These are phyloP conservation scores for Lactarius quietus DNA, from an alignment of 768 basidiomycete genomes.

Conservation along the genomic window DNA sequence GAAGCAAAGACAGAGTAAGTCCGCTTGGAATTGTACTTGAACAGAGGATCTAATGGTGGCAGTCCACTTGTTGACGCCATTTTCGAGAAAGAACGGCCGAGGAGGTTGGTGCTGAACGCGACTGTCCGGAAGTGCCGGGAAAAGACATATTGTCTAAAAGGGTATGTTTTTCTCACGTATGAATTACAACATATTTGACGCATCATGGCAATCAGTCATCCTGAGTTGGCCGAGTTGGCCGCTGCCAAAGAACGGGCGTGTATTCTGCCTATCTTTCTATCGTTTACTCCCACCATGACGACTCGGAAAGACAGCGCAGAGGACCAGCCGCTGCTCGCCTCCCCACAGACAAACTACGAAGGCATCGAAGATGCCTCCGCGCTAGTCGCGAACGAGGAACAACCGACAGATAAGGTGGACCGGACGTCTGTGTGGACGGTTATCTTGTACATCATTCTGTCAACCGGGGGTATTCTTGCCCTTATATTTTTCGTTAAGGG, in stretches of 20 bases:
- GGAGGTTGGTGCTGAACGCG: neutral
- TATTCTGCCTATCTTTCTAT: neutral
- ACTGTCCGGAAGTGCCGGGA: neutral
- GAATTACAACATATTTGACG: neutral
- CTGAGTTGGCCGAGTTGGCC: neutral
- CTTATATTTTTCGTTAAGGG: conserved; percentile 61
- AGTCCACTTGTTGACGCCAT: conserved; percentile 42
- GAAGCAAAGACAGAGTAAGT: conserved; percentile 69
- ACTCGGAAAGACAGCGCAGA: conserved; percentile 6
- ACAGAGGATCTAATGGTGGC: conserved; percentile 63
- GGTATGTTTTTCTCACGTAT: conserved; percentile 3
- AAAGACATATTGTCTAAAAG: neutral
- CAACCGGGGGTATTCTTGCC: conserved; percentile 37
- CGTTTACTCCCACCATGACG: conserved; percentile 4
- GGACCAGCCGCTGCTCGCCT: conserved; percentile 12
- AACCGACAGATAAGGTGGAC: neutral
- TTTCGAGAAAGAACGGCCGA: neutral
- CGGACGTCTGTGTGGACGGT: conserved; percentile 31
- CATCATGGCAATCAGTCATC: neutral
- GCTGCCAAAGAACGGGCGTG: neutral
- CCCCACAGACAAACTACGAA: neutral
- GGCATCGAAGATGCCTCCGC: neutral
- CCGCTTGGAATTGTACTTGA: conserved; percentile 62
- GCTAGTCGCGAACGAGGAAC: neutral
- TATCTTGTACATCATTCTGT: conserved; percentile 35